A percentile compares a stretch with the other conserved stretches of the same genome.
phyloP scores from a whole-genome alignment of 176 grass and related monocot species.

The Leersia perrieri region DNA sequence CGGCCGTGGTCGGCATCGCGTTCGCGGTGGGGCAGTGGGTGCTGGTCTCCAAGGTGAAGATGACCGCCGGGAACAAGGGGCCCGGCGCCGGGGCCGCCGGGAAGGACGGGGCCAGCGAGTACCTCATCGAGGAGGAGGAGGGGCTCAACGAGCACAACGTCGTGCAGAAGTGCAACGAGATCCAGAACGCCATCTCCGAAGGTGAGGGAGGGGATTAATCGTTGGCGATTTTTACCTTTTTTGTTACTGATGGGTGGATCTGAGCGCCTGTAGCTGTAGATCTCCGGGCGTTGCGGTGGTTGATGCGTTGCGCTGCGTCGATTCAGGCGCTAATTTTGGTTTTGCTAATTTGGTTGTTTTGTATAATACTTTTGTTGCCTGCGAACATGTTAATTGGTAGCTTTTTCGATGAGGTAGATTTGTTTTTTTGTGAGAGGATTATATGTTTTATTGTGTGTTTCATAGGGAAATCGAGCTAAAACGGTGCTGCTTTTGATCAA shows the following conservation, averaged over 20 bases:
- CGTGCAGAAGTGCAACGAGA: slow-evolving; percentile 84
- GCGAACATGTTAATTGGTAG: background rate
- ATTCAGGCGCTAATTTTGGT: background rate
- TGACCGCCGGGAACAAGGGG: slow-evolving; percentile 40
- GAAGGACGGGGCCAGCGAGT: slow-evolving; percentile 56
- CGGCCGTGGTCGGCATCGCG: slow-evolving; percentile 67
- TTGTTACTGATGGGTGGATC: background rate
- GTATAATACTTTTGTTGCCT: background rate
- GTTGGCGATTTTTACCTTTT: too few species aligned
- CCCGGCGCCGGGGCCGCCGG: background rate
- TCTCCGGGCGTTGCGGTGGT: background rate
- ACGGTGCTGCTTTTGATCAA: background rate
- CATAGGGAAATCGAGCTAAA: background rate
- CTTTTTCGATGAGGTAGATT: background rate
- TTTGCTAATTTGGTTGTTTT: slow-evolving; percentile 10
- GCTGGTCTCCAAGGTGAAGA: slow-evolving; percentile 73
- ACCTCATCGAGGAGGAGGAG: slow-evolving; percentile 91
- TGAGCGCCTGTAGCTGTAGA: background rate
- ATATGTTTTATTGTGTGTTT: too few species aligned
- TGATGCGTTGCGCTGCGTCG: background rate
- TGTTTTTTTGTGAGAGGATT: background rate
- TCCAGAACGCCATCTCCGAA: slow-evolving; percentile 89
- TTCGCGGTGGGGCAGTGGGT: slow-evolving; percentile 77
- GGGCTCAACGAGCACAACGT: slow-evolving; percentile 87
- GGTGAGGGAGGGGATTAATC: slow-evolving; percentile 67